These are phyloP conservation scores for Cubamyces sp. DNA, from an alignment of 768 basidiomycete genomes.

Conservation along the genomic window DNA sequence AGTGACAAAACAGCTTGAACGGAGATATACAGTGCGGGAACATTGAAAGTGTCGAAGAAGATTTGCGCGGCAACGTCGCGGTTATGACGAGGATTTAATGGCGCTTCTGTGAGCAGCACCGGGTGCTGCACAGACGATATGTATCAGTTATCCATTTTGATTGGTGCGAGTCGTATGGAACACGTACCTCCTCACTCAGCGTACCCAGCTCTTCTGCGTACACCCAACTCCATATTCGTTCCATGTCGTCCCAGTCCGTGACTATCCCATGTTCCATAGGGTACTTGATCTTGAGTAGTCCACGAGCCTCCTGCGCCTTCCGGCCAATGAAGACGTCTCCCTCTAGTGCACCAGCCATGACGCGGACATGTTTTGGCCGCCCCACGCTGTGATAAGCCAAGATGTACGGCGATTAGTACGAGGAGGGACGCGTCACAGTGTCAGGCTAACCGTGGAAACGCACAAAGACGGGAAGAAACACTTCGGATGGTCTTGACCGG, in stretches of 20 bases:
- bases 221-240: constrained; percentile 98
- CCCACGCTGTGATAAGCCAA: constrained; percentile 66
- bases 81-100: constrained; percentile 94
- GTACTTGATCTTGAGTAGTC: constrained; percentile 96
- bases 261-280: constrained; percentile 99
- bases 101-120: constrained; percentile 95
- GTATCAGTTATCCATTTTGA: constrained; percentile 18
- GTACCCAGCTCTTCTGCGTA: constrained; percentile 96
- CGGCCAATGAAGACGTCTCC: constrained; percentile 96
- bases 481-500: constrained; percentile 98
- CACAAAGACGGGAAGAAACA: constrained; percentile 99
- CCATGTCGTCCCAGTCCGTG: constrained; percentile 99
- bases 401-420: constrained; percentile 14
- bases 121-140: constrained; percentile 70
- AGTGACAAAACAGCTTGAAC: constrained; percentile 96
- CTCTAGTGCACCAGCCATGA: constrained; percentile 97
- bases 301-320: constrained; percentile 93
- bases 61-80: constrained; percentile 97
- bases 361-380: constrained; percentile 94
- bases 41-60: constrained; percentile 99
- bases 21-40: constrained; percentile 94
- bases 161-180: constrained; percentile 3
- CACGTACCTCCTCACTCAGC: constrained; percentile 89
- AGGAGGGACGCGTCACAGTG: constrained; percentile 21
- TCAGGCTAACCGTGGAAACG: constrained; percentile 50